Evolutionary conservation across 352 stramenopile genomes (phyloP), one percentile per base, ranked within the genome.

Genomic region (Globisporangium yorkense): DNA sequence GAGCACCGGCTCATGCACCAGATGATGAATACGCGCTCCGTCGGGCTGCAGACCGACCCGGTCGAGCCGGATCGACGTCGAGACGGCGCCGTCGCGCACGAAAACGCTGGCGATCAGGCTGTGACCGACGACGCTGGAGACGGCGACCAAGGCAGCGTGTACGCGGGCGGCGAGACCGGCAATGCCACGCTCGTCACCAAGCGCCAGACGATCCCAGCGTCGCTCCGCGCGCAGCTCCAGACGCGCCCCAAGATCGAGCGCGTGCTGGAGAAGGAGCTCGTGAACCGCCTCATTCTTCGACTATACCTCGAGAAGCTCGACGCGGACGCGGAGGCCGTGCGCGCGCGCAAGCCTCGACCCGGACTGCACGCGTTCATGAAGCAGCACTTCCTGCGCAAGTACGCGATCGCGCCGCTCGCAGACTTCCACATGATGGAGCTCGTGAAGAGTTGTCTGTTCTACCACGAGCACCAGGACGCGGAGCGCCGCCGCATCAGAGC

Each of bases 361-460:
- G 51, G 62, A 35, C 59, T 90, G 4, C 72, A 85, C 49, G 57
- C 63, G 18, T 82, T 83, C 56, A 71, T 90, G 50, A 86, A 87
- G 47, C 65, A 84, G 16, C 75, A 66, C 46, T 87, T 90, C 61
- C 18, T 86, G 2, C 27, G 44, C 37, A 70, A 69, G 44, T 88
- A 85, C 59, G 77, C 78, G 21, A 51, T 88, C 21, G 75, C 70
- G n/a, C 55, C 68, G 5, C 73, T 90, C 15, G 75, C 77, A 5
- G 80, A 90, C 56, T 85, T 72, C 44, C 80, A 84, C 65, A 70
- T 90, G 67, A 75, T 90, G 63, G 77, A 90, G 65, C 44, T 87
- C 41, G 70, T 87, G 52, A 87, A 87, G 49, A 87, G 75, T 43
- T 69, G 66, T 13, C 56, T 86, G 7, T 84, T 72, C 41, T 78